Base-by-base conservation (phyloP, 345 rosid genomes). In the Hibiscus syriacus region DNA sequence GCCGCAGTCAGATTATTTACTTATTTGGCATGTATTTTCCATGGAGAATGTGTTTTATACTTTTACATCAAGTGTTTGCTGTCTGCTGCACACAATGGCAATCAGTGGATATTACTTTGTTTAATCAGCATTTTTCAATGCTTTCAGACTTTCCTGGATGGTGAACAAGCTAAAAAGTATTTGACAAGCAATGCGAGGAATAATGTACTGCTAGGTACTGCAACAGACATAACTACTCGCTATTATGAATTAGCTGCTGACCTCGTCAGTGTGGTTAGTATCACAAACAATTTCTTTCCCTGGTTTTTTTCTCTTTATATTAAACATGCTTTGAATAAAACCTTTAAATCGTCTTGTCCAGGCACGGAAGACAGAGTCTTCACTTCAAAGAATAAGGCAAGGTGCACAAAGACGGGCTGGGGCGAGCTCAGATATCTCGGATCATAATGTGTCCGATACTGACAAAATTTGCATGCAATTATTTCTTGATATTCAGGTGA, bases 401-500 rank as follows among this genome's bases (percentile, higher is more conserved):
- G 96, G 90, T 54, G 98, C 93, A 45, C 99, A 92, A 78, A 83
- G 84, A 73, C 88, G 98, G 64, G 87, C 85, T 63, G 97, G 98
- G 70, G 92, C 96, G 22, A 89, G 90, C 83, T 83, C 95, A 59
- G 97, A 93, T 74, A 80, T 80, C 23, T 79, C 88, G 4, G 99
- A 89, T 72, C 82, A 84, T 29, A 86, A 88, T 74, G 85, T 88
- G 39, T 86, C 97, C 0, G 92, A 85, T 70, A 84, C 93, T 7
- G 98, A 92, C 81, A 95, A 95, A 80, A 83, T 91, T 70, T 88
- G 98, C 65, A 84, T 85, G 97, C 99, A 95, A 68, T 73, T 92
- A 70, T 95, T 95, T 82, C 90, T 95, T 52, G 99, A 95, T 79
- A 83, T 88, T 75, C 98, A 95, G 99, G 99, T 88, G 72, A n/a